phyloP scores from a whole-genome alignment of 768 basidiomycete species.

The Tulasnella sp. region DNA sequence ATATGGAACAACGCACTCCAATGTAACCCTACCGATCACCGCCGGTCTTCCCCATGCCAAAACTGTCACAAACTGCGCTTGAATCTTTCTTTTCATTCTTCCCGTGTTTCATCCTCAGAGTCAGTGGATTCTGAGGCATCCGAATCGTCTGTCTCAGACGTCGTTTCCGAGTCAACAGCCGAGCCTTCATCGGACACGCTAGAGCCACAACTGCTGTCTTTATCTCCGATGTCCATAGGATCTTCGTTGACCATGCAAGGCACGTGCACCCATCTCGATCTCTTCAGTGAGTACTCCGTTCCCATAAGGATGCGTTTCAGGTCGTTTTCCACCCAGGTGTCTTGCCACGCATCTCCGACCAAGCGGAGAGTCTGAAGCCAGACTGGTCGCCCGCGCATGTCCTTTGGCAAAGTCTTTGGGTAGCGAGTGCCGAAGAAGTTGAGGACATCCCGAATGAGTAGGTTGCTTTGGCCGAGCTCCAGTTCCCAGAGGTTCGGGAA shows the following conservation, averaged over 20 bases:
- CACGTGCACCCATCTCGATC: background rate
- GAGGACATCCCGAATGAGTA: background rate
- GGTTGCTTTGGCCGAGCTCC: background rate
- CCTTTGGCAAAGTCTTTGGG: background rate
- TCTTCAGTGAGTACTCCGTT: background rate
- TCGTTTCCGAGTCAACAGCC: background rate
- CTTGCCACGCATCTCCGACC: background rate
- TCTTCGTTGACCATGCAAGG: background rate
- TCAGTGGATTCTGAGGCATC: background rate
- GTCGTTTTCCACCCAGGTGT: background rate
- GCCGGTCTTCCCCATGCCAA: too few relatives aligned
- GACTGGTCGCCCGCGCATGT: background rate
- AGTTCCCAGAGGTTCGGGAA: background rate
- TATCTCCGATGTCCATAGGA: background rate
- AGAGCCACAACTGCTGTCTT: background rate
- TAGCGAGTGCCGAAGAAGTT: background rate
- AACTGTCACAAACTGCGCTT: too few relatives aligned
- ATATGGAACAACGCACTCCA: too few relatives aligned
- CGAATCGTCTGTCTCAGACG: background rate
- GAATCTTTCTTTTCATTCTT: too few relatives aligned
- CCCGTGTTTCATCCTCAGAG: background rate
- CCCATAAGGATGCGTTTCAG: background rate
- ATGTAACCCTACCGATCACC: too few relatives aligned
- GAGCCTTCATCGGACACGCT: background rate
- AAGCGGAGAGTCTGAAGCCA: background rate